Evolutionary conservation across 306 rosid species (phyloP), one percentile per base, ranked within the genome.

Genomic region (Pyrus communis): DNA sequence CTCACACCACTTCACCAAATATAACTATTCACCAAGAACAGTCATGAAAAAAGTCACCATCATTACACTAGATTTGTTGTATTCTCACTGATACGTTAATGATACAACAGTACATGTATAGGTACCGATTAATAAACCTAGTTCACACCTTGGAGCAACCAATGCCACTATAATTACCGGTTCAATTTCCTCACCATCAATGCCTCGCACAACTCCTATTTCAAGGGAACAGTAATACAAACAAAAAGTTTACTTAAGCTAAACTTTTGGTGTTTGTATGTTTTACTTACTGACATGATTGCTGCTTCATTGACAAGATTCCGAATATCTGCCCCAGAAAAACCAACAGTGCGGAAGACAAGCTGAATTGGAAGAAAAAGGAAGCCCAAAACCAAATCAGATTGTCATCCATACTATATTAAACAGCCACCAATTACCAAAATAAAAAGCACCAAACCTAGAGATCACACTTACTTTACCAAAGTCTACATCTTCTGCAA

Each of bases 301-400:
- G 97, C 97, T 61, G 99, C 90, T 91, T 95, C 99, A 35, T 95
- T 95, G 75, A 95, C 93, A 76, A 95, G 99, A 81, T 95, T 95
- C 81, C 93, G 87, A 54, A 95, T 88, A 82, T 95, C 97, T 31
- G 99, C 99, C 81, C 97, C 97, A 70, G 97, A 95, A 86, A 95
- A 92, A 49, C 97, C 97, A 87, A 95, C 96, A 11, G 97, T 95
- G 19, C 96, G 97, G 88, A 90, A 95, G 75, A 95, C 99, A 81
- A 92, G 96, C 99, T 95, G 92, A 83, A 57, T 31, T 63, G 59
- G 73, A 67, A 78, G 76, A 83, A 40, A 75, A 54, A 83, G 70
- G 64, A 75, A 76, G 75, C 79, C 66, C 64, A 55, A 51, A 75
- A 75, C 70, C 51, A 82, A 70, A 78, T 72, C 58, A 78, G 62